A percentile compares a stretch with the other conserved stretches of the same genome.
These are phyloP conservation scores for Diophrys sp. DNA, from an alignment of 73 alveolate genomes.

Conservation along the genomic window DNA sequence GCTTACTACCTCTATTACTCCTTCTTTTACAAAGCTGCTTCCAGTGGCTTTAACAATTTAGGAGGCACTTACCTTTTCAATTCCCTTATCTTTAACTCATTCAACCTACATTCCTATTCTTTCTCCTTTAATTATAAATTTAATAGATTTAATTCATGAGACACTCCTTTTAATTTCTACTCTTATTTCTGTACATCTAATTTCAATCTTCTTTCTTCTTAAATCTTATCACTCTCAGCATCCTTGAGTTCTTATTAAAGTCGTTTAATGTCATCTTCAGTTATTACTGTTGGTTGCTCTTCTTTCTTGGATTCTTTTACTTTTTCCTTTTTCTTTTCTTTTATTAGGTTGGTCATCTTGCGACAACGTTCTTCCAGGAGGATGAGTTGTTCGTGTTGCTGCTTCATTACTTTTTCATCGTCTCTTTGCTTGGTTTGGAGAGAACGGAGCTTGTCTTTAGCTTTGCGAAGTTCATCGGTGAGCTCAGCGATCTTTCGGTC, in stretches of 20 bases:
- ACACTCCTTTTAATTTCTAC: constrained; percentile 30
- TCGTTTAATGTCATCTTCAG: constrained; percentile 55
- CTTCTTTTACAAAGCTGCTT: constrained; percentile 8
- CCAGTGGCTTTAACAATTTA: constrained; percentile 51
- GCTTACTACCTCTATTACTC: not conserved
- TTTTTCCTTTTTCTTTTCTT: constrained; percentile 50
- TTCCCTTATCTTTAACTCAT: constrained; percentile 62
- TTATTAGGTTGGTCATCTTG: constrained; percentile 53
- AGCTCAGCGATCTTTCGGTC: constrained; percentile 54
- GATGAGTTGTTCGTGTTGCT: constrained; percentile 57
- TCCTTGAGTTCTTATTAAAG: constrained; percentile 45
- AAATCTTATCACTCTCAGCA: constrained; percentile 39
- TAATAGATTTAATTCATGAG: constrained; percentile 48
- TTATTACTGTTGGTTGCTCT: constrained; percentile 13
- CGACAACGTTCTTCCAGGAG: constrained; percentile 58
- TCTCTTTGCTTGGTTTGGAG: constrained; percentile 55
- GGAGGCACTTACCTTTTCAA: constrained; percentile 58
- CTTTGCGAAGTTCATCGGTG: constrained; percentile 51
- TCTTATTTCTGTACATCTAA: constrained; percentile 46
- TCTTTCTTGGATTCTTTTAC: constrained; percentile 26
- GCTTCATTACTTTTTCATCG: constrained; percentile 58
- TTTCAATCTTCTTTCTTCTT: constrained; percentile 51
- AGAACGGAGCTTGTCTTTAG: constrained; percentile 52
- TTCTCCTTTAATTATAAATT: constrained; percentile 55
- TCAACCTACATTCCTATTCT: constrained; percentile 58